Conservation (phyloP, 768 basidiomycete species). For the Heimioporus sp. region DNA sequence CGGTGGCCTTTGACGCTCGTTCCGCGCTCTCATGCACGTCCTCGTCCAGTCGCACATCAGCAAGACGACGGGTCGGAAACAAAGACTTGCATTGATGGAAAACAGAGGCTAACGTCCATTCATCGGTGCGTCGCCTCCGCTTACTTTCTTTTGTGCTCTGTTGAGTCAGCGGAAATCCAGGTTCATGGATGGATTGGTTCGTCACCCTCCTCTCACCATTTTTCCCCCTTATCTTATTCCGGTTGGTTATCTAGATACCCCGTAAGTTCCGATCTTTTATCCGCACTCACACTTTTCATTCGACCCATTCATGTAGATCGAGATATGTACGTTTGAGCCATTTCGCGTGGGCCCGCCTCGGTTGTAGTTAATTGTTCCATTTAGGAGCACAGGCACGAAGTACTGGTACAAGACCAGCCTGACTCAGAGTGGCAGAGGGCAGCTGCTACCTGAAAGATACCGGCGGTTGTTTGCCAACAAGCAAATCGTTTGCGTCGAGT, state of each 20-base stretch:
- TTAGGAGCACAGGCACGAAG: constrained; percentile 37
- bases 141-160: background rate
- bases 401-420: constrained; percentile 45
- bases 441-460: constrained; percentile 53
- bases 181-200: constrained; percentile 69
- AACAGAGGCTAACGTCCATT: constrained; percentile 77
- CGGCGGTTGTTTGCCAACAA: constrained; percentile 64
- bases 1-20: constrained; percentile 1
- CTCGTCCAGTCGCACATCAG: constrained; percentile 42
- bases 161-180: constrained; percentile 26
- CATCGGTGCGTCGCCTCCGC: constrained; percentile 44
- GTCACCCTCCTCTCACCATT: constrained; percentile 22
- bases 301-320: constrained; percentile 27
- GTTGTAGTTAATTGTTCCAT: background rate
- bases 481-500: constrained; percentile 80
- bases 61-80: constrained; percentile 62
- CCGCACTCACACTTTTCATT: background rate
- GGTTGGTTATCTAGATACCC: constrained; percentile 44
- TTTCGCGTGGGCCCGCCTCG: no score
- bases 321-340: constrained; percentile 41
- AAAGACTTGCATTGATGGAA: constrained; percentile 76
- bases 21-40: constrained; percentile 1
- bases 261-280: constrained; percentile 35
- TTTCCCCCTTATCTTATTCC: constrained; percentile 2
- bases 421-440: constrained; percentile 18